Evolutionary conservation across 2,329 filamentous ascomycete species (phyloP), one percentile per base, ranked within the genome.

Genomic region (Helminthosporium solani): DNA sequence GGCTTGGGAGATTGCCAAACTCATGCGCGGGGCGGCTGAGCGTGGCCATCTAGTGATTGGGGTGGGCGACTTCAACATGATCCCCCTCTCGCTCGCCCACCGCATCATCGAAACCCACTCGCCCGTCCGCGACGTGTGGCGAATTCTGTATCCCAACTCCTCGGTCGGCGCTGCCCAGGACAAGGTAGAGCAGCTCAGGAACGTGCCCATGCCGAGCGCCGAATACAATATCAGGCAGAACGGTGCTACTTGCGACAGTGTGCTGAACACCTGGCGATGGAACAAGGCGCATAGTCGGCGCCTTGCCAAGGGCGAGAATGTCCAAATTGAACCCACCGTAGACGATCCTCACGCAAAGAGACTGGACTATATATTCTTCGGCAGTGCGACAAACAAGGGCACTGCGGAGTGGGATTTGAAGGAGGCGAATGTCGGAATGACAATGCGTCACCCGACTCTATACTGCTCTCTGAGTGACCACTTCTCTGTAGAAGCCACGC

Each of bases 11-110:
- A 88, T 96, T 47, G 82, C 91, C 42, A 96, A 95, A 70, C 78
- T 96, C 35, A 86, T 96, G 74, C 84, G 88, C 39, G 87, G 82
- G 47, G 91, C 92, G 35, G 81, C 85, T 1, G 87, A 90, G 57
- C 78, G 86, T 12, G 90, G 90, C 6, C 88, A 92, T 66, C 77
- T 97, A 23, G 90, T 91, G 41, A 75, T 97, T 34, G 91, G 85
- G 5, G 75, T 96, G 43, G 94, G 94, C 20, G 94, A 97, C 74
- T 96, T 97, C 75, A 97, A 97, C 73, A 95, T 96, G 87, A 76
- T 90, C n/a, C 94, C 94, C 0, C 72, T 86, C 33, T 95, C 89
- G 20, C 82, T 96, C 51, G 86, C 88, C 25, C 89, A 97, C 73
- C 82, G 84, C 43, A 78, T 97, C 54, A 85, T 99, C 57, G 88